Evolutionary conservation across 768 basidiomycete species (phyloP).

Genomic region (Trametes cubensis): DNA sequence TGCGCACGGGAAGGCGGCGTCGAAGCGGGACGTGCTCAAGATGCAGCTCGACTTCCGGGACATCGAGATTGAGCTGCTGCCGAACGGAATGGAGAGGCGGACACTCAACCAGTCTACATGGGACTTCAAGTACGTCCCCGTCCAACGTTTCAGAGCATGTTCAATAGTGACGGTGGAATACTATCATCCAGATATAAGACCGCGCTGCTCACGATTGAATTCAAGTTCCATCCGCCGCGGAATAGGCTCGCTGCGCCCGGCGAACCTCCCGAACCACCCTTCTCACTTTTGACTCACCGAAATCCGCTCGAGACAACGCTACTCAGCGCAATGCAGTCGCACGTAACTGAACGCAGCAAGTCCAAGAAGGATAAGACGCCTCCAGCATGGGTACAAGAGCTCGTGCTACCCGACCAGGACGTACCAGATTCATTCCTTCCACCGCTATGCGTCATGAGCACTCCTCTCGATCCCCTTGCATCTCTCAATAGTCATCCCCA

Average conservation of each 20-base stretch:
- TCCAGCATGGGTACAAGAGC: constrained; percentile 59
- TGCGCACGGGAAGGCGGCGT: constrained; percentile 38
- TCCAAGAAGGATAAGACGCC: constrained; percentile 47
- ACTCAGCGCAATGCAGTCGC: constrained; percentile 50
- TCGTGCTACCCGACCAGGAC: constrained; percentile 56
- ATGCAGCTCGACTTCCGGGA: constrained; percentile 67
- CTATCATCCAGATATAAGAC: constrained; percentile 57
- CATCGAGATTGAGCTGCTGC: constrained; percentile 75
- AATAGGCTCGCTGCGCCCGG: constrained; percentile 46
- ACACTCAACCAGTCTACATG: constrained; percentile 81
- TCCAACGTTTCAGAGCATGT: constrained; percentile 18
- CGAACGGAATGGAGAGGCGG: constrained; percentile 80
- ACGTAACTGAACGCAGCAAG: constrained; percentile 44
- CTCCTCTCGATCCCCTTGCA: constrained; percentile 40
- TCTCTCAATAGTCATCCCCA: constrained; percentile 24
- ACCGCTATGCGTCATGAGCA: constrained; percentile 64
- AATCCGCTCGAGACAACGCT: constrained; percentile 57
- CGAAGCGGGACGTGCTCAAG: constrained; percentile 70
- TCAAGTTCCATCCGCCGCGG: constrained; percentile 61
- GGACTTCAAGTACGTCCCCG: constrained; percentile 69
- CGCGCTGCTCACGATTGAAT: constrained; percentile 71
- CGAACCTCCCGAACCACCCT: constrained; percentile 40
- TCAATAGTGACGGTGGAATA: constrained; percentile 11
- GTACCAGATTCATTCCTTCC: constrained; percentile 56
- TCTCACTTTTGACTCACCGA: constrained; percentile 64